phyloP scores from a whole-genome alignment of 768 basidiomycete species.

The Cubamyces lactineus region DNA sequence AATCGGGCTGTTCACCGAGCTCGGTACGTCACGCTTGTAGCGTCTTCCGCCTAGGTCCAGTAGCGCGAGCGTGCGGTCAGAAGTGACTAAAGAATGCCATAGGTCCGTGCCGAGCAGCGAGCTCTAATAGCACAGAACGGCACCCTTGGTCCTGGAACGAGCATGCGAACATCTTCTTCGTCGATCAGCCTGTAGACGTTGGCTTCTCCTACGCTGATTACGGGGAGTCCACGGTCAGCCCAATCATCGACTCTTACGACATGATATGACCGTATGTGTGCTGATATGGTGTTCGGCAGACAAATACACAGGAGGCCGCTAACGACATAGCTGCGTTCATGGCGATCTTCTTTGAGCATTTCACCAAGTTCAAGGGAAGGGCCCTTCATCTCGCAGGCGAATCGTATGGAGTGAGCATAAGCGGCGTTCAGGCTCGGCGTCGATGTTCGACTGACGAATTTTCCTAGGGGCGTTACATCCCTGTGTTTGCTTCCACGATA shows the following conservation, averaged over 20 bases:
- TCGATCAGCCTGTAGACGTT: conserved; percentile 45
- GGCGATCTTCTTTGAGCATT: conserved; percentile 74
- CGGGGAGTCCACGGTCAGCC: conserved; percentile 58
- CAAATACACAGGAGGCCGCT: conserved; percentile 68
- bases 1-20: conserved; percentile 48
- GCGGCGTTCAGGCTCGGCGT: no score
- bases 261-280: no score
- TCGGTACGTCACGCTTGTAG: conserved; percentile 55
- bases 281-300: no score
- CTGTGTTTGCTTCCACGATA: conserved; percentile 51
- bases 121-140: conserved; percentile 51
- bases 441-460: neutral
- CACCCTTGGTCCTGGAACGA: conserved; percentile 70
- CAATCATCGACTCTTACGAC: no score
- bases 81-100: conserved; percentile 53
- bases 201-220: conserved; percentile 53
- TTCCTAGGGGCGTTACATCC: conserved; percentile 53
- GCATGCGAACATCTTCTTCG: conserved; percentile 60
- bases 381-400: conserved; percentile 47
- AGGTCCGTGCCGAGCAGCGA: conserved; percentile 73
- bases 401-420: conserved; percentile 51
- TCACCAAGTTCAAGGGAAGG: conserved; percentile 69
- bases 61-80: neutral
- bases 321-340: conserved; percentile 74
- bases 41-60: no score